Conservation (phyloP, 164 flowering plant species). For the Stephania cephalantha region DNA sequence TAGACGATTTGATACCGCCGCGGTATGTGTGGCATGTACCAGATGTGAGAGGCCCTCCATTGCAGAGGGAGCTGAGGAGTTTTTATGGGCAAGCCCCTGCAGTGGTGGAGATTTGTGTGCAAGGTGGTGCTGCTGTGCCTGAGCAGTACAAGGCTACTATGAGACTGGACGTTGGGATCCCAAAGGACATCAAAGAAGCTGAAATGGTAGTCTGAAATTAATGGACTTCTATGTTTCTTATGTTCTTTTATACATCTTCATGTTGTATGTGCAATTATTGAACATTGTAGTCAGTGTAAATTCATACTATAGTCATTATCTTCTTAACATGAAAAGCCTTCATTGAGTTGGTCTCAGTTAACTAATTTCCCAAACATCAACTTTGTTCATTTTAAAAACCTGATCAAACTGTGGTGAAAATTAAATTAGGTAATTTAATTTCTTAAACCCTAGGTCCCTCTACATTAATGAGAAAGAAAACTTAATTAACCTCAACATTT, state of each 20-base stretch:
- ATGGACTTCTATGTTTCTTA: not conserved
- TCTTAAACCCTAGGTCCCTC: too few species aligned
- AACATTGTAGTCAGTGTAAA: not conserved
- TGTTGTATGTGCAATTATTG: not conserved
- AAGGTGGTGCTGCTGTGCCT: conserved; percentile 85
- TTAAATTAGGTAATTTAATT: too few species aligned
- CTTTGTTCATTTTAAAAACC: too few species aligned
- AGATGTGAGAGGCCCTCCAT: conserved; percentile 50
- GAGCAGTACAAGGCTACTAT: conserved; percentile 80
- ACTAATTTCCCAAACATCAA: too few species aligned
- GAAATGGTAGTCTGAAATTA: conserved; percentile 76
- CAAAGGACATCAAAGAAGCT: conserved; percentile 57
- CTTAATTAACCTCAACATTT: too few species aligned
- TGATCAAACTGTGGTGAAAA: too few species aligned
- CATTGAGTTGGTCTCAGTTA: too few species aligned
- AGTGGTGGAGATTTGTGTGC: conserved; percentile 87
- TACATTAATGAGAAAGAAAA: too few species aligned
- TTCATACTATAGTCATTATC: not conserved
- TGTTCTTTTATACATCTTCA: too few species aligned
- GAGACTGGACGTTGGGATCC: conserved; percentile 93
- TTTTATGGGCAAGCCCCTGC: conserved; percentile 97
- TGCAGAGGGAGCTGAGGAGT: conserved; percentile 60
- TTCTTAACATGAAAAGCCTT: too few species aligned
- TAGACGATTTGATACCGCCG: conserved; percentile 87
- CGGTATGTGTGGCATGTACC: conserved; percentile 96